Percentiles rank a stretch among this genome's conserved stretches.
Evolutionary conservation across 208 protist species (phyloP).

Genomic region (Leishmania arabica): DNA sequence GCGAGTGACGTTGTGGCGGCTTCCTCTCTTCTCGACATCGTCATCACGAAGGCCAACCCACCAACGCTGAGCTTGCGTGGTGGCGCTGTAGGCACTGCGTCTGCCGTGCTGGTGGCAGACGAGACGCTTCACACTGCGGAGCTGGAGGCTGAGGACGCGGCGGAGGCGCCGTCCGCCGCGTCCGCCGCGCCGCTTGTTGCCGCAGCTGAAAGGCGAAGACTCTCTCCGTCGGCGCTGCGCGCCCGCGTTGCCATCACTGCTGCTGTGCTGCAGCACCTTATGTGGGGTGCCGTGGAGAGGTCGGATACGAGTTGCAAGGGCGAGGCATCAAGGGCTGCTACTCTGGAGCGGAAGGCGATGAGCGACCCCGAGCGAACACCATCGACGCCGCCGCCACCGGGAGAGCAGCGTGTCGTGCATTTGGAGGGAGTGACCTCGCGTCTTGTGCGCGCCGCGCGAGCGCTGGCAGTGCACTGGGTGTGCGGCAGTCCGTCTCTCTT

Average conservation of each 20-base stretch:
- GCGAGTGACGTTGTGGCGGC: neutral
- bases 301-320: neutral
- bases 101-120: constrained; percentile 13
- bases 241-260: constrained; percentile 28
- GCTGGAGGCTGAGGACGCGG: neutral
- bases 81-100: constrained; percentile 14
- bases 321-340: neutral
- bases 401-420: neutral
- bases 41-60: constrained; percentile 15
- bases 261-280: constrained; percentile 18
- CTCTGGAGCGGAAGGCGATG: neutral
- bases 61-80: constrained; percentile 21
- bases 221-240: constrained; percentile 13
- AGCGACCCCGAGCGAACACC: neutral
- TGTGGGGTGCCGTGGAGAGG: constrained; percentile 1
- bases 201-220: neutral
- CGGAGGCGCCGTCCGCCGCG: neutral
- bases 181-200: neutral
- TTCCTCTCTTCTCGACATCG: constrained; percentile 1
- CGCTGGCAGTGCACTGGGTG: constrained; percentile 31
- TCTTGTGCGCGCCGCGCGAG: constrained; percentile 14
- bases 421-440: neutral
- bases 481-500: neutral
- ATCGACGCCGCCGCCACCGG: neutral
- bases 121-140: constrained; percentile 18